A percentile compares a stretch with the other conserved stretches of the same genome.
phyloP scores from a whole-genome alignment of 2,329 filamentous ascomycete species.

The Beauveria sp. region DNA sequence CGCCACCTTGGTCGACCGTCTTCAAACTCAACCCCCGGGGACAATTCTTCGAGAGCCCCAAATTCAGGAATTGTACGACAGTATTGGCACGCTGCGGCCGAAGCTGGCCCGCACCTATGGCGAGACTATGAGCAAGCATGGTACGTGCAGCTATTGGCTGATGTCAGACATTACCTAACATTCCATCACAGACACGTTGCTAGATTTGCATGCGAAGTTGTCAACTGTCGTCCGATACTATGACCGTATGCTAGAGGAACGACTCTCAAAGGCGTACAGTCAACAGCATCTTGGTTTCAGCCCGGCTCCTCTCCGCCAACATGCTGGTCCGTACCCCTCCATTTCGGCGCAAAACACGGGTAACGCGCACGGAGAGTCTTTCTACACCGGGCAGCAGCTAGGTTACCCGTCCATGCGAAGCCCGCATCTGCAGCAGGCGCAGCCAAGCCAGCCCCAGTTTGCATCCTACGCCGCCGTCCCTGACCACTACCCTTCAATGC shows the following conservation, averaged over 20 bases:
- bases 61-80: slow-evolving; percentile 96
- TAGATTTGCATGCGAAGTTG: slow-evolving; percentile 90
- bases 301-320: slow-evolving; percentile 42
- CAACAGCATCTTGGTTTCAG: slow-evolving; percentile 66
- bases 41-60: slow-evolving; percentile 96
- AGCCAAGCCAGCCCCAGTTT: slow-evolving; percentile 35
- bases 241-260: slow-evolving; percentile 94
- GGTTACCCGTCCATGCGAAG: slow-evolving; percentile 47
- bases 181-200: slow-evolving; percentile 62
- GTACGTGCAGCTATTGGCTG: slow-evolving; percentile 37
- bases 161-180: background rate
- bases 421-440: slow-evolving; percentile 25
- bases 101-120: slow-evolving; percentile 94
- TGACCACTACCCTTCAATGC: slow-evolving; percentile 38
- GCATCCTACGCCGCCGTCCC: slow-evolving; percentile 34
- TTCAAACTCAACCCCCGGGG: slow-evolving; percentile 90
- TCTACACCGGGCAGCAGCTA: slow-evolving; percentile 62
- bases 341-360: slow-evolving; percentile 48
- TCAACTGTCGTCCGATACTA: slow-evolving; percentile 96
- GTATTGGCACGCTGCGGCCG: slow-evolving; percentile 84
- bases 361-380: slow-evolving; percentile 59
- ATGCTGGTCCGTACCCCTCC: slow-evolving; percentile 62
- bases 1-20: slow-evolving; percentile 81
- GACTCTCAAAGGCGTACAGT: slow-evolving; percentile 84
- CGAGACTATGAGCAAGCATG: slow-evolving; percentile 99